These are phyloP conservation scores for Globisporangium orthogonon DNA, from an alignment of 352 stramenopile species.

Conservation along the genomic window DNA sequence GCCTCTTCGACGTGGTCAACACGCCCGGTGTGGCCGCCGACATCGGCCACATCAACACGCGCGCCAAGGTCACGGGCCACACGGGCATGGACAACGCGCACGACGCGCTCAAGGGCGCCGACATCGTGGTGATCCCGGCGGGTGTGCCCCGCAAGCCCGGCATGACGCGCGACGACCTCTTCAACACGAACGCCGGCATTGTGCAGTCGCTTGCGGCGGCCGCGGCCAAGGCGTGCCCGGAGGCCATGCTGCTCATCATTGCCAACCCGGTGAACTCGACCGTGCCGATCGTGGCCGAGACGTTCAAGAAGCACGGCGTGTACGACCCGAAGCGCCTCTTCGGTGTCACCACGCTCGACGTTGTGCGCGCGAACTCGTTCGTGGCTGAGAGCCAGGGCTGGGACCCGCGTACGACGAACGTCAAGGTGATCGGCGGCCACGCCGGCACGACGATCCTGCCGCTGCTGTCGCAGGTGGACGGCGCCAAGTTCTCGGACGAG, in stretches of 20 bases:
- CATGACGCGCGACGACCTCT: conserved; percentile 95
- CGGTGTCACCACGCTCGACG: conserved; percentile 98
- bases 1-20: conserved; percentile 98
- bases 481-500: conserved; percentile 91
- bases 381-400: conserved; percentile 70
- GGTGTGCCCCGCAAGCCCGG: conserved; percentile 98
- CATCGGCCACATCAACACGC: conserved; percentile 92
- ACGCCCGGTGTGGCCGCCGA: conserved; percentile 97
- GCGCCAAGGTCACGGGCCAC: conserved; percentile 65
- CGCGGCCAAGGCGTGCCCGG: conserved; percentile 93
- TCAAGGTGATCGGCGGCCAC: conserved; percentile 98
- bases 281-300: conserved; percentile 98
- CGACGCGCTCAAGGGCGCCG: conserved; percentile 65
- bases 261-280: conserved; percentile 99
- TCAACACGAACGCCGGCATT: conserved; percentile 95
- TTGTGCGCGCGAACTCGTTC: conserved; percentile 97
- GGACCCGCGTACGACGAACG: conserved; percentile 73
- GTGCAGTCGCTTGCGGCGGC: conserved; percentile 94
- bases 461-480: conserved; percentile 94
- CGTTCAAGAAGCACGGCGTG: conserved; percentile 94
- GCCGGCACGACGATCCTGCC: conserved; percentile 99
- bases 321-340: conserved; percentile 98
- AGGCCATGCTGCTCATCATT: conserved; percentile 97
- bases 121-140: conserved; percentile 98
- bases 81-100: conserved; percentile 76